Percentiles rank a stretch among this genome's conserved stretches.
Conservation (phyloP, 768 basidiomycete genomes). For the Suillus paluster region DNA sequence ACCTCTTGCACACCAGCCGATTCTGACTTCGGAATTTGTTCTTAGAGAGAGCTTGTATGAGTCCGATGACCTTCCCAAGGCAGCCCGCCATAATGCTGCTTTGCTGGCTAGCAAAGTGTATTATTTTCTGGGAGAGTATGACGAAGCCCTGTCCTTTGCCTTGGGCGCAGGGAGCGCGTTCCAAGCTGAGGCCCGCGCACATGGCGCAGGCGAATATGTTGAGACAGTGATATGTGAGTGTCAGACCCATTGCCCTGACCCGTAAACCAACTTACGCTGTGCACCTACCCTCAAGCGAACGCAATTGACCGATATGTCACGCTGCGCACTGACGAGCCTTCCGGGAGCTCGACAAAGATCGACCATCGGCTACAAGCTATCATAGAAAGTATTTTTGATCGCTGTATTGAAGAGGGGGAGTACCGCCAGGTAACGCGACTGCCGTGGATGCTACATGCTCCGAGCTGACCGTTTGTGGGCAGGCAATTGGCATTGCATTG, state of each 20-base stretch:
- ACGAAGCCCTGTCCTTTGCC: constrained; percentile 95
- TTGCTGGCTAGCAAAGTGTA: constrained; percentile 97
- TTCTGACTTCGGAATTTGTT: constrained; percentile 14
- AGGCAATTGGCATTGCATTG: constrained; percentile 96
- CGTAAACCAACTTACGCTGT: not conserved
- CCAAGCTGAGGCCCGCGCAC: constrained; percentile 65
- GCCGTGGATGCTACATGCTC: not conserved
- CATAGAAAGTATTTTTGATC: constrained; percentile 87
- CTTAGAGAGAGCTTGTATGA: constrained; percentile 90
- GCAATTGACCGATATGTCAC: constrained; percentile 94
- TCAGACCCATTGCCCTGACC: not conserved
- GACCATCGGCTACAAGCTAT: constrained; percentile 82
- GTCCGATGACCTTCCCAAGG: constrained; percentile 70
- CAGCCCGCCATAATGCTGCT: constrained; percentile 82
- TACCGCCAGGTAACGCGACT: constrained; percentile 72
- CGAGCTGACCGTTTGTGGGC: constrained; percentile 10
- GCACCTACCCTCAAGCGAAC: constrained; percentile 61
- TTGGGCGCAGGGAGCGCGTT: constrained; percentile 90
- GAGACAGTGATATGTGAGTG: constrained; percentile 93
- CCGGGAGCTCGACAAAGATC: constrained; percentile 57
- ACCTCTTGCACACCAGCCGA: constrained; percentile 11
- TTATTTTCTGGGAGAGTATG: constrained; percentile 94
- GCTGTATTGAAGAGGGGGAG: constrained; percentile 88
- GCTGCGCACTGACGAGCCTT: constrained; percentile 59
- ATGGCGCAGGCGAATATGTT: constrained; percentile 82